Conservation (phyloP, 2,329 filamentous ascomycete genomes). For the Penicillium sp. region DNA sequence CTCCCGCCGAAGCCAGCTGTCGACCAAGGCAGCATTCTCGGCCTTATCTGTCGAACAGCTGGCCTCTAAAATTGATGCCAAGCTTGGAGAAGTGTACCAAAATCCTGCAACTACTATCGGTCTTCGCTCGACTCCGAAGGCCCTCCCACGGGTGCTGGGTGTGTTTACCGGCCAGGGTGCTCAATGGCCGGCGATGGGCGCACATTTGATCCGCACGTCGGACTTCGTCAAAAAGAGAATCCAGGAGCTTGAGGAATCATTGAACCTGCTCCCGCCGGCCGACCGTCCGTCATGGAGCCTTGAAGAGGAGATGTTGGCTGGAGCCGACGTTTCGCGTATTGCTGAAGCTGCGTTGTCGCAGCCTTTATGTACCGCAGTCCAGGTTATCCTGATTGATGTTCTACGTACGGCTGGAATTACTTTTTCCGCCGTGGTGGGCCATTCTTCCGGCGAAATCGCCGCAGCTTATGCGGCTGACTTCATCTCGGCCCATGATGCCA, state of each 20-base stretch:
- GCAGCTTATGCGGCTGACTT: constrained; percentile 21
- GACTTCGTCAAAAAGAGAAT: constrained; percentile 10
- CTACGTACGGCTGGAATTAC: constrained; percentile 13
- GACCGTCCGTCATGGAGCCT: too few relatives aligned
- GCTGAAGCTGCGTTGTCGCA: constrained; percentile 11
- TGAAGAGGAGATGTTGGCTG: constrained; percentile 5
- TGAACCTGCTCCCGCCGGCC: constrained; percentile 10
- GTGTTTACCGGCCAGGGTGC: constrained; percentile 29
- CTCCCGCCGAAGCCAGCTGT: too few relatives aligned
- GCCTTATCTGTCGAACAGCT: too few relatives aligned
- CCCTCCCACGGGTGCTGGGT: too few relatives aligned
- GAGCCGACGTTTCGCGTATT: constrained; percentile 2
- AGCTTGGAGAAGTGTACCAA: too few relatives aligned
- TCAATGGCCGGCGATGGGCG: constrained; percentile 25
- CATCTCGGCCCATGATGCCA: constrained; percentile 15
- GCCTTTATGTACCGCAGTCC: constrained; percentile 19
- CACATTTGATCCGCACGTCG: constrained; percentile 11
- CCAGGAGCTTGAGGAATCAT: constrained; percentile 7
- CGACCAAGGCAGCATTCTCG: too few relatives aligned
- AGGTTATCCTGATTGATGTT: constrained; percentile 15
- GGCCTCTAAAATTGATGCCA: too few relatives aligned
- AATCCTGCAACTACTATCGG: too few relatives aligned
- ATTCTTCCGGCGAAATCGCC: constrained; percentile 25
- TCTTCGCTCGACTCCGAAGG: too few relatives aligned
- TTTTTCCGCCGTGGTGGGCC: constrained; percentile 17